A percentile compares a stretch with the other conserved stretches of the same genome.
Evolutionary conservation across 352 stramenopile species (phyloP).

Genomic region (Lagenidium sp.): DNA sequence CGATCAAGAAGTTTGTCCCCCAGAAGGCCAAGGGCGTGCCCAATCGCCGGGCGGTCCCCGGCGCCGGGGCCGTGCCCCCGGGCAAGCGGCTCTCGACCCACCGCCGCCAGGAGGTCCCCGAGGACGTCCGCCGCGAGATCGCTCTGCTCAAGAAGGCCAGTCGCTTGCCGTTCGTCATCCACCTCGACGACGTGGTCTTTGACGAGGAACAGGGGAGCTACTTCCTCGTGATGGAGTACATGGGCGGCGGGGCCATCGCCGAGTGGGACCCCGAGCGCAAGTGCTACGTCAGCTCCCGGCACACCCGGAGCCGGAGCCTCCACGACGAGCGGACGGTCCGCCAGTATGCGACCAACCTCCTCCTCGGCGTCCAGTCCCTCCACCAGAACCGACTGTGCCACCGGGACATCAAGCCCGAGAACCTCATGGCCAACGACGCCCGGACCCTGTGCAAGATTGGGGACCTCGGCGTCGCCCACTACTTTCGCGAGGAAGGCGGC

Average conservation of each 20-base stretch:
- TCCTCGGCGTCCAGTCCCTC: conserved; percentile 63
- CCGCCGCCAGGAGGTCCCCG: conserved; percentile 24
- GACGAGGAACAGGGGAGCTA: conserved; percentile 43
- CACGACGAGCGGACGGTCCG: conserved; percentile 36
- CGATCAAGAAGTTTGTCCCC: conserved; percentile 62
- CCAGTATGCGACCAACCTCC: conserved; percentile 43
- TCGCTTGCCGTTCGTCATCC: conserved; percentile 51
- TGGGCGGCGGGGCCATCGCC: conserved; percentile 70
- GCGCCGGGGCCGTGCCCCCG: not conserved
- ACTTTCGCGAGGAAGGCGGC: conserved; percentile 49
- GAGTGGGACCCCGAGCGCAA: conserved; percentile 59
- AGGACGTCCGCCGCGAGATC: conserved; percentile 62
- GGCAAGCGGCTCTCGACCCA: not conserved
- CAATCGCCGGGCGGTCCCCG: conserved; percentile 31
- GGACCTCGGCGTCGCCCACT: conserved; percentile 76
- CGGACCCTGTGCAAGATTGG: conserved; percentile 62
- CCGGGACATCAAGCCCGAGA: conserved; percentile 83
- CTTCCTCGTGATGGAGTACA: conserved; percentile 82
- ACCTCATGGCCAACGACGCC: conserved; percentile 57
- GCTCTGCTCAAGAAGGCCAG: conserved; percentile 71
- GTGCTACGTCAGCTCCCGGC: conserved; percentile 43
- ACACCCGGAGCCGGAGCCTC: conserved; percentile 29
- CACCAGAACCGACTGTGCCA: conserved; percentile 72
- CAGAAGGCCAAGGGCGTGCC: conserved; percentile 41
- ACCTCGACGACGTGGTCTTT: conserved; percentile 68